Evolutionary conservation across 306 rosid species (phyloP).

Genomic region (Inga leiocalycina): DNA sequence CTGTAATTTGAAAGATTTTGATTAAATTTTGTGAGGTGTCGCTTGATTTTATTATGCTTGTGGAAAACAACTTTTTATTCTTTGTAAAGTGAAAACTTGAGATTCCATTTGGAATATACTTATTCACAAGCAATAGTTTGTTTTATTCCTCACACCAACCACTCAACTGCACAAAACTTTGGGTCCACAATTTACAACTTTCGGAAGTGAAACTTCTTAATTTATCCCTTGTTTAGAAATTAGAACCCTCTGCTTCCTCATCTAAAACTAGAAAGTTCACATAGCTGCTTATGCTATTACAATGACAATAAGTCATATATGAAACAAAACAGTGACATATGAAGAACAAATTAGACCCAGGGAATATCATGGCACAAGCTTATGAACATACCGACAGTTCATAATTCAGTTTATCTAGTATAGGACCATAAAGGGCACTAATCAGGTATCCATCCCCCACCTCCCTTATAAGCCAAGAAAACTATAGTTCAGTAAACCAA

Average conservation of each 20-base stretch:
- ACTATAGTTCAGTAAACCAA: not conserved
- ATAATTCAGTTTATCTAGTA: not conserved
- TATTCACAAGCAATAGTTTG: not conserved
- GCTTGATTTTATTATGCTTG: not conserved
- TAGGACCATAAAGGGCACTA: not conserved
- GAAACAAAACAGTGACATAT: not conserved
- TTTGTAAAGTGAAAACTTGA: not conserved
- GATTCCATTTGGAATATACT: not conserved
- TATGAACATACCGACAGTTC: not conserved
- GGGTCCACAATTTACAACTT: not conserved
- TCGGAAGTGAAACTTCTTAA: not conserved
- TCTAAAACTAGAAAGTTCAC: not conserved
- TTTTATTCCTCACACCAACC: not conserved
- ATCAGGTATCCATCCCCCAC: not conserved
- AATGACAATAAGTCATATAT: not conserved
- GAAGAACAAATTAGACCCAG: not conserved
- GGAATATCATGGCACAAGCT: not conserved
- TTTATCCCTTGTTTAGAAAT: not conserved
- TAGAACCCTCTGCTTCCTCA: not conserved
- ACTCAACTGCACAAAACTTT: not conserved
- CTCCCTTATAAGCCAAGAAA: not conserved
- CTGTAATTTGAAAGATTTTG: not conserved
- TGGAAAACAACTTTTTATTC: not conserved
- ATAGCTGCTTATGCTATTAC: not conserved
- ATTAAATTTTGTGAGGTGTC: not conserved